These are phyloP conservation scores for Orychophragmus violaceus DNA, from an alignment of 345 rosid species.

Conservation along the genomic window DNA sequence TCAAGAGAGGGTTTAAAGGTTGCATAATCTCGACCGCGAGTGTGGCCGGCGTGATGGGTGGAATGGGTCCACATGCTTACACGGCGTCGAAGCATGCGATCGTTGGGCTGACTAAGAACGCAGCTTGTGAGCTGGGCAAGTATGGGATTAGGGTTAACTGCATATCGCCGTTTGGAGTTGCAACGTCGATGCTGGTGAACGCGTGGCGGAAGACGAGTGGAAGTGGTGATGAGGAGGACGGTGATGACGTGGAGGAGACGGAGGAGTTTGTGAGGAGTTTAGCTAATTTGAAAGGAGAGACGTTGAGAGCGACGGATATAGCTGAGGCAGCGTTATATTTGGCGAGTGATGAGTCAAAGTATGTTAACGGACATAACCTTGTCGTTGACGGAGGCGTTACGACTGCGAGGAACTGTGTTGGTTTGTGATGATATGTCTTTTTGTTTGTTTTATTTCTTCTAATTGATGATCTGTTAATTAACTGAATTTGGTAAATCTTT, in stretches of 20 bases:
- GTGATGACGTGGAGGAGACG: conserved; percentile 48
- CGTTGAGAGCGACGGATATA: conserved; percentile 54
- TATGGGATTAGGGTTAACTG: conserved; percentile 79
- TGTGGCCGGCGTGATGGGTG: conserved; percentile 79
- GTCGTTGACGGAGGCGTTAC: conserved; percentile 88
- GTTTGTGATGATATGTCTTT: conserved; percentile 36
- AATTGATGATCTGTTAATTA: conserved; percentile 6
- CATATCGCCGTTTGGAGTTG: conserved; percentile 85
- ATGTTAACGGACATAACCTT: conserved; percentile 82
- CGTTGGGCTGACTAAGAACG: conserved; percentile 71
- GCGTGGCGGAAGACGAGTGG: conserved; percentile 50
- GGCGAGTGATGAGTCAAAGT: conserved; percentile 78
- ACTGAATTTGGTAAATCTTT: conserved; percentile 23
- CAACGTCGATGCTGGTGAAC: conserved; percentile 63
- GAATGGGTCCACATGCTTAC: conserved; percentile 83
- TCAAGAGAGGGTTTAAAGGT: conserved; percentile 43
- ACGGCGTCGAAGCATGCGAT: conserved; percentile 86
- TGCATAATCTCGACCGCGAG: conserved; percentile 73
- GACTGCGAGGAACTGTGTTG: conserved; percentile 68
- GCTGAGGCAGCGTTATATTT: conserved; percentile 83
- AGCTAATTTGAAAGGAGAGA: conserved; percentile 53
- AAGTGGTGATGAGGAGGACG: conserved; percentile 31
- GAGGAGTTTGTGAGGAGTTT: conserved; percentile 66
- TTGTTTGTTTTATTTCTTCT: not conserved
- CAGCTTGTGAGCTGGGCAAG: conserved; percentile 70